These are phyloP conservation scores for Torulaspora delbrueckii DNA, from an alignment of 805 yeast species.

Conservation along the genomic window DNA sequence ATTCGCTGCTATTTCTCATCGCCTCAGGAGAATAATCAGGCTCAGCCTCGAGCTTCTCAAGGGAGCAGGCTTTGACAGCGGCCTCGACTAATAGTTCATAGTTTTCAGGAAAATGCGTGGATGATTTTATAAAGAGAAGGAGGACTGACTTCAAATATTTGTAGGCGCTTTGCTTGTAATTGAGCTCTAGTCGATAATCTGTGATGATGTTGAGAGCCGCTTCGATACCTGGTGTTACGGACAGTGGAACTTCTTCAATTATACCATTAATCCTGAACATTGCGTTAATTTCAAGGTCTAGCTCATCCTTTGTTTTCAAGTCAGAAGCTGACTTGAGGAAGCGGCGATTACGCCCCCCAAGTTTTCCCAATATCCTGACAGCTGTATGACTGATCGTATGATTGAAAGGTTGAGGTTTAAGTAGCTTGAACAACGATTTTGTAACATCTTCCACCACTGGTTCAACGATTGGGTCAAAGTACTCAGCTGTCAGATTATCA, in stretches of 20 bases:
- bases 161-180: conserved; percentile 75
- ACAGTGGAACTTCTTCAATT: conserved; percentile 55
- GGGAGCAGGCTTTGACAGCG: conserved; percentile 42
- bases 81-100: conserved; percentile 43
- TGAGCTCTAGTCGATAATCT: conserved; percentile 51
- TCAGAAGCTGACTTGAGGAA: conserved; percentile 74
- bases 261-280: conserved; percentile 69
- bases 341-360: conserved; percentile 92
- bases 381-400: conserved; percentile 96
- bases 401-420: conserved; percentile 88
- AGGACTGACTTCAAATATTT: conserved; percentile 61
- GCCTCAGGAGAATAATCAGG: conserved; percentile 39
- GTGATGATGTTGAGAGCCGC: conserved; percentile 73
- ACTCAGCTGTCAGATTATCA: conserved; percentile 92
- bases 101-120: conserved; percentile 39
- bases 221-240: conserved; percentile 76
- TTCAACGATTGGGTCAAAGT: conserved; percentile 93
- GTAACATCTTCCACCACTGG: conserved; percentile 94
- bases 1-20: conserved; percentile 44
- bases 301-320: conserved; percentile 46
- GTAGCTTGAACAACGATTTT: conserved; percentile 86
- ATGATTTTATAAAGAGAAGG: conserved; percentile 53
- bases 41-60: conserved; percentile 26
- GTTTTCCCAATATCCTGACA: conserved; percentile 83
- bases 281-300: conserved; percentile 69